Conservation (phyloP, 106 monocot species). For the Dioscorea dumetorum region DNA sequence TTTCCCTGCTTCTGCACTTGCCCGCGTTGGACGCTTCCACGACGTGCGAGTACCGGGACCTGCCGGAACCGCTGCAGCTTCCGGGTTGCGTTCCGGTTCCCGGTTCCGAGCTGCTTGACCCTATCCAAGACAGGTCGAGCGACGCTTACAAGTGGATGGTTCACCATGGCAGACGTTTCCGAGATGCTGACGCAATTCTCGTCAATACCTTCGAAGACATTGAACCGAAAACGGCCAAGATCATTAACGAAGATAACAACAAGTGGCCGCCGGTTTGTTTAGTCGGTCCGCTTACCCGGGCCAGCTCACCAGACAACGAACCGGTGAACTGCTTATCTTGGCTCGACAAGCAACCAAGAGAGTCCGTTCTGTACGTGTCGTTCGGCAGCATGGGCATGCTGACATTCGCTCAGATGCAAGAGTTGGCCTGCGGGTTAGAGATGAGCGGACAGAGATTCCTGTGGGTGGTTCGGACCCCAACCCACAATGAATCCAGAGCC, state of each 20-base stretch:
- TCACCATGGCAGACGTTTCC: not conserved
- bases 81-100: slow-evolving; percentile 43
- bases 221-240: slow-evolving; percentile 16
- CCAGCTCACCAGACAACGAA: not conserved
- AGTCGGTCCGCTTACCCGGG: slow-evolving; percentile 36
- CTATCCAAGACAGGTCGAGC: slow-evolving; percentile 21
- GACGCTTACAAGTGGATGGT: slow-evolving; percentile 23
- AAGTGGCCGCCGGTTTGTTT: slow-evolving; percentile 11
- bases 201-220: slow-evolving; percentile 36
- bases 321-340: slow-evolving; percentile 23
- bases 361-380: slow-evolving; percentile 50
- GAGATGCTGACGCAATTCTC: slow-evolving; percentile 27
- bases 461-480: slow-evolving; percentile 43
- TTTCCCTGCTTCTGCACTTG: slow-evolving; percentile 9
- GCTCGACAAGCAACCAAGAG: slow-evolving; percentile 39
- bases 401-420: slow-evolving; percentile 25
- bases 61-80: slow-evolving; percentile 23
- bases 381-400: slow-evolving; percentile 67
- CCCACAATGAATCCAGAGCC: slow-evolving; percentile 4
- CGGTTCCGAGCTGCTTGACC: slow-evolving; percentile 14
- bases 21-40: slow-evolving; percentile 14
- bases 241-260: not conserved
- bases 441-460: slow-evolving; percentile 41
- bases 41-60: slow-evolving; percentile 23
- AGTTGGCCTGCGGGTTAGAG: slow-evolving; percentile 55